phyloP scores from a whole-genome alignment of 2,329 filamentous ascomycete species.

The Colletotrichum limetticola region DNA sequence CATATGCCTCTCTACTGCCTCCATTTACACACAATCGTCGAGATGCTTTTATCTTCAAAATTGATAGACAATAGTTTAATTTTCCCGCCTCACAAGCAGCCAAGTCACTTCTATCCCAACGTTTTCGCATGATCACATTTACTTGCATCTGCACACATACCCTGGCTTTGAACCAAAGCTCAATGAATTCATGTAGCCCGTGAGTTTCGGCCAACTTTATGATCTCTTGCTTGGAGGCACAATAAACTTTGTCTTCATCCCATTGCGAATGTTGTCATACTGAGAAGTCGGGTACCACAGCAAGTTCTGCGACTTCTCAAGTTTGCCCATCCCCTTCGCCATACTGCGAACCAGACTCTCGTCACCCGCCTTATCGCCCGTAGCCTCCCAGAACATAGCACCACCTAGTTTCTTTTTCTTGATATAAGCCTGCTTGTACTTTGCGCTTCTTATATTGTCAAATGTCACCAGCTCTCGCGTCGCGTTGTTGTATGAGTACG shows the following conservation, averaged over 20 bases:
- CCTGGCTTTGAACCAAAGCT: too few relatives aligned
- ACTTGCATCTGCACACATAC: too few relatives aligned
- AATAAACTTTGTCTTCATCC: constrained; percentile 1
- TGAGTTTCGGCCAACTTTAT: too few relatives aligned
- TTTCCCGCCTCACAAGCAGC: too few relatives aligned
- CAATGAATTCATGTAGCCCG: too few relatives aligned
- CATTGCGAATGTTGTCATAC: constrained; percentile 23
- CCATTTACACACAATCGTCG: too few relatives aligned
- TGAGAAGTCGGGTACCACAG: constrained; percentile 20
- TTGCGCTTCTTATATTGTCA: constrained; percentile 70
- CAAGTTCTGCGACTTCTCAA: constrained; percentile 15
- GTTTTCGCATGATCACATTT: too few relatives aligned
- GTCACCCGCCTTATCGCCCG: constrained; percentile 69
- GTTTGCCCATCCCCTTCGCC: constrained; percentile 11
- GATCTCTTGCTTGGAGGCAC: too few relatives aligned
- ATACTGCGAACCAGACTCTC: constrained; percentile 41
- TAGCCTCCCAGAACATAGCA: constrained; percentile 88
- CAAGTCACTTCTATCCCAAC: too few relatives aligned
- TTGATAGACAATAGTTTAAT: too few relatives aligned
- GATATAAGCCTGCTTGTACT: constrained; percentile 74
- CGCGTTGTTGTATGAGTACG: constrained; percentile 75
- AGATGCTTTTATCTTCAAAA: too few relatives aligned
- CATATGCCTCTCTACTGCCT: too few relatives aligned
- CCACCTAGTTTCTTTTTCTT: constrained; percentile 73
- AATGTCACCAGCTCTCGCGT: constrained; percentile 76